Evolutionary conservation across 2,329 filamentous ascomycete genomes (phyloP).

Genomic region (Penicillium paneum): DNA sequence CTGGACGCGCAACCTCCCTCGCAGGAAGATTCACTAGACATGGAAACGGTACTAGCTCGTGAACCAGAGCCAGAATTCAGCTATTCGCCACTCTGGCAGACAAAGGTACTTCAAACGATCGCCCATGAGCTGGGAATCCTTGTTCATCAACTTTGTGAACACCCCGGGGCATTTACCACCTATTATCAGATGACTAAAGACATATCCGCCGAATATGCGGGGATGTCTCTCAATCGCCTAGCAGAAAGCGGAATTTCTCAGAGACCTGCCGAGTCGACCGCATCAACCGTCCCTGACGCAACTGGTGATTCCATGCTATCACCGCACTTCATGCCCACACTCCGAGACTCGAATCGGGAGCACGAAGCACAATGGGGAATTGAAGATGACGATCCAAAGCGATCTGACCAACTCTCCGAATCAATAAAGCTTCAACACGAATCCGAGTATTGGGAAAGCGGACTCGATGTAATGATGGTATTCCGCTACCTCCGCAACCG

Average conservation of each 20-base stretch:
- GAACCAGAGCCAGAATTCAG: constrained; percentile 28
- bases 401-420: constrained; percentile 33
- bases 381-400: constrained; percentile 54
- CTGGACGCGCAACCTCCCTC: constrained; percentile 20
- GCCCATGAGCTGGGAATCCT: constrained; percentile 81
- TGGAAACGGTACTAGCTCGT: constrained; percentile 34
- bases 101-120: constrained; percentile 75
- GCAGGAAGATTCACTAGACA: constrained; percentile 34
- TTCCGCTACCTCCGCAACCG: constrained; percentile 81
- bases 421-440: constrained; percentile 50
- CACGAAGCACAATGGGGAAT: constrained; percentile 65
- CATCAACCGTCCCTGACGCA: constrained; percentile 12
- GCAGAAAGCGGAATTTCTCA: constrained; percentile 25
- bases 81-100: constrained; percentile 47
- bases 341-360: constrained; percentile 39
- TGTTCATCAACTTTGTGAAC: constrained; percentile 77
- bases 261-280: constrained; percentile 5
- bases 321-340: constrained; percentile 52
- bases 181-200: constrained; percentile 65
- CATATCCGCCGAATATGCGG: constrained; percentile 69
- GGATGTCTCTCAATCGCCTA: constrained; percentile 56
- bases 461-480: constrained; percentile 85
- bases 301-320: constrained; percentile 31
- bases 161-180: constrained; percentile 84
- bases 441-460: constrained; percentile 85